A percentile compares a stretch with the other conserved stretches of the same genome.
Evolutionary conservation across 176 grass and related monocot genomes (phyloP).

Genomic region (Oryza australiensis): DNA sequence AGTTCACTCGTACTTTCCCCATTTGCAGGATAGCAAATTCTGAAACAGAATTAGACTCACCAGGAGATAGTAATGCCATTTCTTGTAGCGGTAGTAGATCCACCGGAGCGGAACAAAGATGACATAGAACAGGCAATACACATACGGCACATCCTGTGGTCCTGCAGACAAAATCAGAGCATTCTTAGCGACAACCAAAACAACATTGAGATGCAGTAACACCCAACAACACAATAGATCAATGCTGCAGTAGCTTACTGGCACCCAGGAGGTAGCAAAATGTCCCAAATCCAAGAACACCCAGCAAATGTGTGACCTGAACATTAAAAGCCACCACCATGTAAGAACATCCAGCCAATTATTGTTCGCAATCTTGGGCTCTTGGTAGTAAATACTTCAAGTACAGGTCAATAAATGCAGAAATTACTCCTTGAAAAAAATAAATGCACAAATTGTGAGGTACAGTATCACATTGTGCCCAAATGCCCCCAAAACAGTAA

Average conservation of each 20-base stretch:
- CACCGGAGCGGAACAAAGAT: slow-evolving; percentile 90
- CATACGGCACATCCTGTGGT: slow-evolving; percentile 89
- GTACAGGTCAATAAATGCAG: slow-evolving; percentile 31
- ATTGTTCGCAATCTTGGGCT: slow-evolving; percentile 5
- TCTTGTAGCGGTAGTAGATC: slow-evolving; percentile 99
- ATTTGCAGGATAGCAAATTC: background rate
- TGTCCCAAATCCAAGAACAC: slow-evolving; percentile 93
- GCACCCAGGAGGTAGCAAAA: slow-evolving; percentile 97
- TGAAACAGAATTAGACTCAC: slow-evolving; percentile 37
- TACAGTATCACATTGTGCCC: background rate
- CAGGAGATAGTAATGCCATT: slow-evolving; percentile 98
- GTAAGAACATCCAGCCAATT: slow-evolving; percentile 31
- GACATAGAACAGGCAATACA: slow-evolving; percentile 93
- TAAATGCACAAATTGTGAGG: background rate
- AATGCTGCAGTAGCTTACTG: slow-evolving; percentile 59
- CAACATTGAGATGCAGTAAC: background rate
- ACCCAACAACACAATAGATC: slow-evolving; percentile 25
- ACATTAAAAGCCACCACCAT: slow-evolving; percentile 41
- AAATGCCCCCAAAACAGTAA: background rate
- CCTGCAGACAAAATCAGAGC: slow-evolving; percentile 43
- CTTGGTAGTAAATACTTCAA: background rate
- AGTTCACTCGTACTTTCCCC: background rate
- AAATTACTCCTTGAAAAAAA: slow-evolving; percentile 1
- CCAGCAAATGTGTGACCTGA: slow-evolving; percentile 92
- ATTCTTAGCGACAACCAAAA: slow-evolving; percentile 13